Base-by-base conservation (phyloP, 1,139 yeast genomes). In the Scheffersomyces segobiensis region DNA sequence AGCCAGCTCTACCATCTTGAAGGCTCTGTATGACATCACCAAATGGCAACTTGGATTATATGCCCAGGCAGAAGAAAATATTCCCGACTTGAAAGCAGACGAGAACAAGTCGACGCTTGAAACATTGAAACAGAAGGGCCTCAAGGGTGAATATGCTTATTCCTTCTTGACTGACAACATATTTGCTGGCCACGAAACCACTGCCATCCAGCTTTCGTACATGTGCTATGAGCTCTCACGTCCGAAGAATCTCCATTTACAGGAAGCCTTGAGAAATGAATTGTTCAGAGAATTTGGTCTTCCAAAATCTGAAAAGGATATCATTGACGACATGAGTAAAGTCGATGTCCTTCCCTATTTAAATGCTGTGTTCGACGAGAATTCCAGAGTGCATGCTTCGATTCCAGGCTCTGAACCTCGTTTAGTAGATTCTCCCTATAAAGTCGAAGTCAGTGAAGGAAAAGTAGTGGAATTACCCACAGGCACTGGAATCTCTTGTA, bases 331-430 rank as follows among this genome's bases (percentile, higher is more conserved):
- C 61, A 68, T 78, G 46, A 82, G 77, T 56, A 60, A 54, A 10
- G 73, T 87, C 19, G 91, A 87, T 61, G 70, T 70, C 12, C 71
- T 88, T 53, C 87, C 86, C 1, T 82, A 80, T 58, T 71, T 88
- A 61, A 82, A 84, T 62, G 90, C 91, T 0, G 75, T 87, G 17
- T 67, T 87, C 5, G 77, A 80, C 58, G 93, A 88, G 66, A 82
- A 83, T 12, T 78, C 83, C 19, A 73, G 93, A 55, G 75, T 88
- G 0, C 91, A 87, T 70, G 77, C 91, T 0, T 88, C 92, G 0
- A 88, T 88, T 61, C 93, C 93, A 0, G 93, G 93, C 0, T 85
- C 88, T 50, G 92, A 88, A 67, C 93, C 93, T 2, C 71, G 93
- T 51, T 69, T 82, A 5, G 85, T 82, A 10, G 74, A 73, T 58